Conservation (phyloP, 2,329 filamentous ascomycete genomes). For the Aspergillus arachidicola region DNA sequence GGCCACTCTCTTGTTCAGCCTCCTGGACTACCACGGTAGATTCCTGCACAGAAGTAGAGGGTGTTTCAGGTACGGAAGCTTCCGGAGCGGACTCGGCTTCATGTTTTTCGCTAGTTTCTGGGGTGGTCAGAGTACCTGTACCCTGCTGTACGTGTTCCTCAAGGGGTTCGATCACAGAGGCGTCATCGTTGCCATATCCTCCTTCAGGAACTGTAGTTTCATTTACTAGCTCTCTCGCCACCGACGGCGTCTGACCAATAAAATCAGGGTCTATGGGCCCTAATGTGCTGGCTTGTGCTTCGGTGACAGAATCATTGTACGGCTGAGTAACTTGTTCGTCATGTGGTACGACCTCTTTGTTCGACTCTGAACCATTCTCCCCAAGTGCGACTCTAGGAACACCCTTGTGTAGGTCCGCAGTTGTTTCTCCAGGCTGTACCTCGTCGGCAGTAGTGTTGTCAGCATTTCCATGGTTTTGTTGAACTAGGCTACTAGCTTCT, state of each 20-base stretch:
- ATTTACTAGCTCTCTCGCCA: background rate
- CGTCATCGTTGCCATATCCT: background rate
- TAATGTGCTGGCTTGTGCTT: background rate
- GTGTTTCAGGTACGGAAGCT: background rate
- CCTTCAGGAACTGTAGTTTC: background rate
- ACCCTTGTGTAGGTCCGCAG: background rate
- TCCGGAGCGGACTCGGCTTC: background rate
- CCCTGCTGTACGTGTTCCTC: background rate
- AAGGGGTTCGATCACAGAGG: background rate
- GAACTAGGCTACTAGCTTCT: background rate
- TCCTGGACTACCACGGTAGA: slow-evolving; percentile 5
- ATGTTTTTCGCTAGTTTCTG: background rate
- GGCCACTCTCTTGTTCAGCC: slow-evolving; percentile 12
- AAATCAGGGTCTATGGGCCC: background rate
- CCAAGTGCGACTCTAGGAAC: too few species aligned
- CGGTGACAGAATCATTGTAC: background rate
- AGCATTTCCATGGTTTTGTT: background rate
- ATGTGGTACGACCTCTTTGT: background rate
- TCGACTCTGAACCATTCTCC: background rate
- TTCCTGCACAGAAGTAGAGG: slow-evolving; percentile 1
- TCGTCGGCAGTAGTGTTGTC: too few species aligned
- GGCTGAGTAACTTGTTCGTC: background rate
- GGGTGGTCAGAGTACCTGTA: background rate
- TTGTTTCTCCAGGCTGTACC: background rate
- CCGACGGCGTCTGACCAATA: background rate